Base-by-base conservation (phyloP, 2,329 filamentous ascomycete genomes). In the Ophiobolus disseminans region DNA sequence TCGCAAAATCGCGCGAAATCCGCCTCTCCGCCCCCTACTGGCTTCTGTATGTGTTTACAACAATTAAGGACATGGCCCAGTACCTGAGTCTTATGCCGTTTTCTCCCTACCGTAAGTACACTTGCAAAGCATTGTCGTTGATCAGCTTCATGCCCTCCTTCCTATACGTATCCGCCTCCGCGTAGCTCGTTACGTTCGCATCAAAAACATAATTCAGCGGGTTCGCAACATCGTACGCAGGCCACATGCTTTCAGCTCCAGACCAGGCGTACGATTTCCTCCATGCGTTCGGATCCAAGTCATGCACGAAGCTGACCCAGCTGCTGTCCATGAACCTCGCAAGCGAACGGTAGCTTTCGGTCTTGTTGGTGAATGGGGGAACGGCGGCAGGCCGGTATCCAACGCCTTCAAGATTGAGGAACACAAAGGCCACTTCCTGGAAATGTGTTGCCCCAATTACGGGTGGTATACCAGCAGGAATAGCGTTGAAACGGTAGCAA, bases 401-500 rank as follows among this genome's bases (percentile, higher is more conserved):
- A 2, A 74, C 57, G 14, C 77, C 76, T 2, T 69, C 17, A 4
- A 72, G 63, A 58, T 80, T 80, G 58, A 76, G 62, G 60, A 80
- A 80, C 4, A 79, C 77, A 41, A 77, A 79, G 0, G 74, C 64
- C 0, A 79, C 74, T 60, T 80, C 77, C 53, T 78, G 75, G 63
- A 85, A 86, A 63, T 86, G 84, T 0, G 78, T 77, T 0, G 77
- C 79, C 0, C 79, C 80, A 1, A 70, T 62, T 1, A 72, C 66
- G 9, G 73, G 69, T 0, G 74, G 66, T 1, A 78, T 57, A 8
- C 81, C 79, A 3, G 76, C 74, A 0, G 78, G 70, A 13, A 79
- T 69, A 7, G 82, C 82, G 61, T 87, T 83, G 75, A 87, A 87
- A 37, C 82, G 79, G 71, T 86, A 87, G 60, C 79, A 82, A 73